Conservation (phyloP, 352 stramenopile genomes). For the Phytophthora fragariaefolia region DNA sequence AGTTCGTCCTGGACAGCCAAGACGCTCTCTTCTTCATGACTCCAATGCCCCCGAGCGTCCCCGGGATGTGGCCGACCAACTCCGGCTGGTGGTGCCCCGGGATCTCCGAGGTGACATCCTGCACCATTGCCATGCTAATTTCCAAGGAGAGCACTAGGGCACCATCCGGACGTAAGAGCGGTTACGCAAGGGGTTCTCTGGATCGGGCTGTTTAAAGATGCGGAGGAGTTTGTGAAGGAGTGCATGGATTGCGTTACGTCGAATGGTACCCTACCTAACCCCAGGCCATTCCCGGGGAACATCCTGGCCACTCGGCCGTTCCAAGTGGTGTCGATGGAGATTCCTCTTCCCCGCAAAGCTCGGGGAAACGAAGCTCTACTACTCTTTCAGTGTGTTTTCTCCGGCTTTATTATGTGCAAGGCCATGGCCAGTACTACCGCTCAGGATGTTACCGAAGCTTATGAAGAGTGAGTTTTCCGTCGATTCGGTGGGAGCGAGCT, state of each 20-base stretch:
- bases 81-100: constrained; percentile 2
- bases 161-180: constrained; percentile 13
- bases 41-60: not conserved
- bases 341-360: not conserved
- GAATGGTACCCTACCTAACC: constrained; percentile 4
- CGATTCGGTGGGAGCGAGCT: constrained; percentile 29
- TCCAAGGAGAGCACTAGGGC: constrained; percentile 13
- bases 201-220: constrained; percentile 5
- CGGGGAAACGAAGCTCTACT: constrained; percentile 9
- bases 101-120: constrained; percentile 7
- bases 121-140: constrained; percentile 2
- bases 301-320: constrained; percentile 2
- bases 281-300: constrained; percentile 10
- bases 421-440: constrained; percentile 15
- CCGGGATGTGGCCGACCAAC: not conserved
- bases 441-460: constrained; percentile 31
- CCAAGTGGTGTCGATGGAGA: constrained; percentile 24
- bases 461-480: constrained; percentile 30
- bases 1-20: constrained; percentile 7
- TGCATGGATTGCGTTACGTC: constrained; percentile 6
- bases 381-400: constrained; percentile 13
- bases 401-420: constrained; percentile 31
- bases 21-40: not conserved
- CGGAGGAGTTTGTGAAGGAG: constrained; percentile 9
- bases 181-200: constrained; percentile 4